Percentiles rank a stretch among this genome's conserved stretches.
Conservation (phyloP, 2,329 filamentous ascomycete species). For the Didymosphaeria variabile region DNA sequence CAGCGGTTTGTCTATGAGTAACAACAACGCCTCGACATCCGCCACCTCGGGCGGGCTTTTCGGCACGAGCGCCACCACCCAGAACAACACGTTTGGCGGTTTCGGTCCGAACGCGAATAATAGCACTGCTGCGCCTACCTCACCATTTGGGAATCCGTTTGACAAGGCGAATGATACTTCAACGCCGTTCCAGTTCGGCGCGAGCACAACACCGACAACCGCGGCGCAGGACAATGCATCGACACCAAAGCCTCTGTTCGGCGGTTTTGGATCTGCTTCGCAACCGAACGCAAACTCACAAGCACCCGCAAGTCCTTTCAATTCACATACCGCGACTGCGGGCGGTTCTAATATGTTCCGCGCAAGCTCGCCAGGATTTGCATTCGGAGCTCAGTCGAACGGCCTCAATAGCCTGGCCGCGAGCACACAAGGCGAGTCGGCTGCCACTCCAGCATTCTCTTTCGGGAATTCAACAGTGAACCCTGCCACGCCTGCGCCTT, state of each 20-base stretch:
- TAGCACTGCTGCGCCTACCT: conserved; percentile 9
- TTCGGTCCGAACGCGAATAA: conserved; percentile 24
- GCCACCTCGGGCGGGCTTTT: conserved; percentile 25
- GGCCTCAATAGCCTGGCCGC: background rate
- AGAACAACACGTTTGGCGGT: conserved; percentile 24
- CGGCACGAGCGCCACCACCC: conserved; percentile 27
- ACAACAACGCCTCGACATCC: conserved; percentile 25
- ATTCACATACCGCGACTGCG: conserved; percentile 2
- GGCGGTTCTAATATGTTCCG: conserved; percentile 7
- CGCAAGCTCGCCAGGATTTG: conserved; percentile 5
- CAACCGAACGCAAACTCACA: background rate
- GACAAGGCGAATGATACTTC: conserved; percentile 18
- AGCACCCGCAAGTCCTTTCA: conserved; percentile 2
- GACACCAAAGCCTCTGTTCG: conserved; percentile 22
- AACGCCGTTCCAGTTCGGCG: conserved; percentile 11
- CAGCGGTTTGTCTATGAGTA: conserved; percentile 20
- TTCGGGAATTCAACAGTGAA: background rate
- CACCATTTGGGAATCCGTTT: conserved; percentile 1
- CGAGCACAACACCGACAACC: conserved; percentile 1
- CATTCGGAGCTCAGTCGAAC: background rate
- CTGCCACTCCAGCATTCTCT: background rate
- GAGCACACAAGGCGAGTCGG: conserved; percentile 6
- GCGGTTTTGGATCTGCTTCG: conserved; percentile 13
- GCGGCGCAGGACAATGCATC: conserved; percentile 9
- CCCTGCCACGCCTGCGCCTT: conserved; percentile 4